Percentiles rank a stretch among this genome's conserved stretches.
Conservation (phyloP, 257 asterid genomes). For the Salvia hispanica region DNA sequence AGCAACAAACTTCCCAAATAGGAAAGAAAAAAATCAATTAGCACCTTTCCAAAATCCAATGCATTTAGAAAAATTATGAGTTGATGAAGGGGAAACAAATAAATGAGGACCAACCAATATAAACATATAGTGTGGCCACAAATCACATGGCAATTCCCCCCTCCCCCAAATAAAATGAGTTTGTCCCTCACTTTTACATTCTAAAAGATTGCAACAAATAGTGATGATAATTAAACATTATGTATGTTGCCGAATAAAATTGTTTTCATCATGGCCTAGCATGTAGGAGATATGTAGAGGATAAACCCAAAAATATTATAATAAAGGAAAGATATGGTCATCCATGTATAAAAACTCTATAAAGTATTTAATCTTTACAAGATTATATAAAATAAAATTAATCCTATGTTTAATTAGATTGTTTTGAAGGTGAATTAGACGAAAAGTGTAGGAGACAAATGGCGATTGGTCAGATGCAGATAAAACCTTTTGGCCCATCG, state of each 20-base stretch:
- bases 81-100: slow-evolving; percentile 31
- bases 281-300: slow-evolving; percentile 36
- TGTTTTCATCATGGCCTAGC: slow-evolving; percentile 42
- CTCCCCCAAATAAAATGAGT: slow-evolving; percentile 44
- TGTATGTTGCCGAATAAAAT: slow-evolving; percentile 5
- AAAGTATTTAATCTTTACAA: background rate
- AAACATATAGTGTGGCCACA: slow-evolving; percentile 43
- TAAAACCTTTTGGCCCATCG: slow-evolving; percentile 74
- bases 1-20: slow-evolving; percentile 29
- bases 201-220: slow-evolving; percentile 37
- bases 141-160: slow-evolving; percentile 55
- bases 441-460: slow-evolving; percentile 20
- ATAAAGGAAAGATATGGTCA: background rate
- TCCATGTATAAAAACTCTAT: background rate
- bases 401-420: slow-evolving; percentile 36
- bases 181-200: slow-evolving; percentile 67
- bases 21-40: slow-evolving; percentile 31
- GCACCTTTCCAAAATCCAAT: slow-evolving; percentile 26
- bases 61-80: background rate
- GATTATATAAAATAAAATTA: background rate
- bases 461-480: slow-evolving; percentile 51
- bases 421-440: slow-evolving; percentile 42
- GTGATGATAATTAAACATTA: slow-evolving; percentile 29
- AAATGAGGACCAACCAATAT: slow-evolving; percentile 44
- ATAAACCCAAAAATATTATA: slow-evolving; percentile 29